phyloP scores from a whole-genome alignment of 306 rosid genomes.

The Dalbergia oliveri region DNA sequence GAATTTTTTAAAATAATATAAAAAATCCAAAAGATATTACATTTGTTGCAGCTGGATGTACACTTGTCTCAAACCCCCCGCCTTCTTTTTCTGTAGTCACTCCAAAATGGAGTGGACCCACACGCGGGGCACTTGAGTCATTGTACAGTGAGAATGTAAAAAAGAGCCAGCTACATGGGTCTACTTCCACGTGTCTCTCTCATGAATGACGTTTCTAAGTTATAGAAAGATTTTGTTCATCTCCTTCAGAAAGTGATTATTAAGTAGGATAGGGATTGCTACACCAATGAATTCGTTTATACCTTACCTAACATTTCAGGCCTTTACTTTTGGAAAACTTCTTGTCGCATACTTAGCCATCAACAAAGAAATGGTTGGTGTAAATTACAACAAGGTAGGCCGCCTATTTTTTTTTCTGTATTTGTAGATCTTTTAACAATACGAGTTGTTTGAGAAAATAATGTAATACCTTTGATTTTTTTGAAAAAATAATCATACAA shows the following conservation, averaged over 20 bases:
- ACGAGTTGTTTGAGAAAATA: no score
- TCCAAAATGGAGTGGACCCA: not conserved
- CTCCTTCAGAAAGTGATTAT: not conserved
- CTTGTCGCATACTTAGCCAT: not conserved
- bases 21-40: not conserved
- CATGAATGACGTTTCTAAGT: slow-evolving; percentile 16
- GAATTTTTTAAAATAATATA: no score
- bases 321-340: not conserved
- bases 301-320: slow-evolving; percentile 19
- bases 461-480: no score
- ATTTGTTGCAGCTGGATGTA: not conserved
- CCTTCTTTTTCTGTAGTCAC: no score
- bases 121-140: not conserved
- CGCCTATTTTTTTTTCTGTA: no score
- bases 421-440: no score
- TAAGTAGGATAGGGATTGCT: not conserved
- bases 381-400: not conserved
- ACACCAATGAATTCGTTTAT: not conserved
- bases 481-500: no score
- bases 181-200: not conserved
- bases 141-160: not conserved
- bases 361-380: not conserved
- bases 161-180: not conserved
- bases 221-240: not conserved
- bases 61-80: not conserved